A percentile compares a stretch with the other conserved stretches of the same genome.
Evolutionary conservation across 441 rosid genomes (phyloP).

Genomic region (Erysimum cheiri): DNA sequence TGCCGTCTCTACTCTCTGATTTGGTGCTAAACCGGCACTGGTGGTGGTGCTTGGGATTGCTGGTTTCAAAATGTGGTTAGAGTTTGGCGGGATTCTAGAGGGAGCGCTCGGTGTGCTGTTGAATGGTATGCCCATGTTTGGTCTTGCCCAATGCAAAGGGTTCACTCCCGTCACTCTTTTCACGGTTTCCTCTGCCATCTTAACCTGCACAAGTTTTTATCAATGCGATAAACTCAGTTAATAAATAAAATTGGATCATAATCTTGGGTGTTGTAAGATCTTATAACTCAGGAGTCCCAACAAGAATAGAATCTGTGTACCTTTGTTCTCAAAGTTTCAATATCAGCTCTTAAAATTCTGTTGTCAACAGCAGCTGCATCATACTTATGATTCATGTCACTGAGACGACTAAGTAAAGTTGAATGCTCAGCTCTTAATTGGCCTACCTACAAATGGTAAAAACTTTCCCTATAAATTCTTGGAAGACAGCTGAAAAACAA

Average conservation of each 20-base stretch:
- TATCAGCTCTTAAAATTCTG: constrained; percentile 93
- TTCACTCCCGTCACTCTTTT: constrained; percentile 83
- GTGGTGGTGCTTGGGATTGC: constrained; percentile 17
- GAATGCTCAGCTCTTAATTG: constrained; percentile 82
- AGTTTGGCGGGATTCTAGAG: constrained; percentile 20
- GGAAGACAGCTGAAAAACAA: constrained; percentile 15
- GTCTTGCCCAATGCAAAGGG: constrained; percentile 65
- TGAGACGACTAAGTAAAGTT: constrained; percentile 69
- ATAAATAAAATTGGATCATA: neutral
- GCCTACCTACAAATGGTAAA: constrained; percentile 58
- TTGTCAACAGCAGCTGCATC: constrained; percentile 84
- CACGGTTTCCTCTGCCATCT: constrained; percentile 98
- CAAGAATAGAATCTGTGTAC: constrained; percentile 43
- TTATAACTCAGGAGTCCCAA: neutral
- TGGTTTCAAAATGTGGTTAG: constrained; percentile 24
- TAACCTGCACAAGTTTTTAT: constrained; percentile 85
- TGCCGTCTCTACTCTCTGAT: constrained; percentile 32
- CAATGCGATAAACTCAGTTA: constrained; percentile 16
- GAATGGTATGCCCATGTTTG: constrained; percentile 42
- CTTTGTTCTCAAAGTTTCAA: constrained; percentile 92
- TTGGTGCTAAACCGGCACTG: constrained; percentile 18
- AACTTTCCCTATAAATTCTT: constrained; percentile 17
- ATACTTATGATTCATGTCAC: constrained; percentile 77
- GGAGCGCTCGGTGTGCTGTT: constrained; percentile 31
- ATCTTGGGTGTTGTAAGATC: neutral